Conservation (phyloP, 225 moss, liverwort and hornwort genomes). For the Lunularia cruciata region DNA sequence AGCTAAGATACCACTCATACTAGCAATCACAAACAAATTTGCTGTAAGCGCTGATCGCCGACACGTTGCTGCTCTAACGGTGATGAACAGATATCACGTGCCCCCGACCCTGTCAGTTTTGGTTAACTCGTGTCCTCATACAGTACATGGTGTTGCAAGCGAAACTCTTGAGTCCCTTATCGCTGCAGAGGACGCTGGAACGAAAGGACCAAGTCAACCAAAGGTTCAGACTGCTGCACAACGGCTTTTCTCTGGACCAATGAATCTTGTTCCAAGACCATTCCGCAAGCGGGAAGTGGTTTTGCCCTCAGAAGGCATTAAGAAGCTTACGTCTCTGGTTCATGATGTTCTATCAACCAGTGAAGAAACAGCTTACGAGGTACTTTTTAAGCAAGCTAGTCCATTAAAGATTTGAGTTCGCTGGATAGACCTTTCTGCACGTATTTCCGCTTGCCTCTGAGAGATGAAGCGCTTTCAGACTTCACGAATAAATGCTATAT, state of each 20-base stretch:
- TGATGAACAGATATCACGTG: conserved; percentile 83
- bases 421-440: no score
- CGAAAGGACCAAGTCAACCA: conserved; percentile 26
- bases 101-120: conserved; percentile 65
- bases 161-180: conserved; percentile 40
- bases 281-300: conserved; percentile 78
- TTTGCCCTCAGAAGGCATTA: conserved; percentile 74
- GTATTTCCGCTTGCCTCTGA: no score
- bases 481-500: no score
- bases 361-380: conserved; percentile 58
- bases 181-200: conserved; percentile 18
- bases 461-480: no score
- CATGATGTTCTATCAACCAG: conserved; percentile 64
- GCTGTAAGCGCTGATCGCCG: conserved; percentile 95
- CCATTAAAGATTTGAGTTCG: no score
- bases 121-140: conserved; percentile 87
- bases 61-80: conserved; percentile 66
- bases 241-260: conserved; percentile 73
- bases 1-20: conserved; percentile 73
- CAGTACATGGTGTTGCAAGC: conserved; percentile 65
- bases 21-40: conserved; percentile 97
- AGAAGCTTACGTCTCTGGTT: conserved; percentile 74
- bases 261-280: conserved; percentile 81
- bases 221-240: conserved; percentile 66
- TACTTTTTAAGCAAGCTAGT: no score